Evolutionary conservation across 2,329 filamentous ascomycete species (phyloP).

Genomic region (Epichloe uncinata): DNA sequence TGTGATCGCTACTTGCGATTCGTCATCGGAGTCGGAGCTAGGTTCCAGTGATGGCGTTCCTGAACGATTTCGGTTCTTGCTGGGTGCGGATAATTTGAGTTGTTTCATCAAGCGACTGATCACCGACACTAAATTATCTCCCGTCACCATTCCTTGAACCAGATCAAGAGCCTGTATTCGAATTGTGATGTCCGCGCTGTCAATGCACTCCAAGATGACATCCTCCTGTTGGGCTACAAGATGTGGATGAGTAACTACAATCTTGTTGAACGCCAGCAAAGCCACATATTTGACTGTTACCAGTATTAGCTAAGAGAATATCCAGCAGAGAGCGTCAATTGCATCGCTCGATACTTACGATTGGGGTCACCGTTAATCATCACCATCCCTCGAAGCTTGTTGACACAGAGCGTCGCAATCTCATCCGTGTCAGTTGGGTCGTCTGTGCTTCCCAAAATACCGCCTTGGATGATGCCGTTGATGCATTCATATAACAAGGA

Average conservation of each 20-base stretch:
- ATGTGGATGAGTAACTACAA: constrained; percentile 75
- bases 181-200: constrained; percentile 92
- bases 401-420: constrained; percentile 82
- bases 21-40: constrained; percentile 35
- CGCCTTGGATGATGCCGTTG: constrained; percentile 94
- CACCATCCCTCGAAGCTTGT: constrained; percentile 87
- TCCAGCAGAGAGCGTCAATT: neutral
- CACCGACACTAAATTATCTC: constrained; percentile 70
- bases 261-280: constrained; percentile 86
- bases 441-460: constrained; percentile 74
- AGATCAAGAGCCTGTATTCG: constrained; percentile 84
- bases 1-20: constrained; percentile 31
- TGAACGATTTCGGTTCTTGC: constrained; percentile 30
- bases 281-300: constrained; percentile 86
- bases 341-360: constrained; percentile 38
- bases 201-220: constrained; percentile 91
- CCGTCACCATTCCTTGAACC: constrained; percentile 85
- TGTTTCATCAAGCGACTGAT: constrained; percentile 82
- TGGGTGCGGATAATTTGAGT: constrained; percentile 51
- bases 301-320: constrained; percentile 1
- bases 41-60: constrained; percentile 32
- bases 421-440: constrained; percentile 75
- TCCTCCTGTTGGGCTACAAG: constrained; percentile 89
- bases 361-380: constrained; percentile 90
- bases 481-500: constrained; percentile 98